A percentile compares a stretch with the other conserved stretches of the same genome.
These are phyloP conservation scores for Dictyostelium capitatum DNA, from an alignment of 78 protist genomes.

Conservation along the genomic window DNA sequence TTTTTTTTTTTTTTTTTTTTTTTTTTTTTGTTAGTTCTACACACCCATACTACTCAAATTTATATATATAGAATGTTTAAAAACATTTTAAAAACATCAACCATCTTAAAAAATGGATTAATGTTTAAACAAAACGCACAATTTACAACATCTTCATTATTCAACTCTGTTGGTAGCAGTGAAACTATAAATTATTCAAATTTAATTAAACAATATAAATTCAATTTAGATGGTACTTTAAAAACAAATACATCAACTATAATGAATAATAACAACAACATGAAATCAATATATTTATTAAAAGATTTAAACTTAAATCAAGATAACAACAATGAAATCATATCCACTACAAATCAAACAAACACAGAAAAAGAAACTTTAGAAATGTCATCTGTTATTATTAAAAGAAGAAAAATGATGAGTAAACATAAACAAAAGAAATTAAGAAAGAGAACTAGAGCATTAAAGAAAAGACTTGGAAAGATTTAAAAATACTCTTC, in stretches of 20 bases:
- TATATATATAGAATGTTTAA: neutral
- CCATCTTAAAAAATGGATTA: no score
- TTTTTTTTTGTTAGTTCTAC: neutral
- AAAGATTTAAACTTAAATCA: neutral
- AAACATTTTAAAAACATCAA: neutral
- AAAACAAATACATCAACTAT: neutral
- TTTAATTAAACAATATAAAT: constrained; percentile 13
- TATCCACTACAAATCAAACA: neutral
- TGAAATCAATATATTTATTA: neutral
- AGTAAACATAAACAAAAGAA: constrained; percentile 77
- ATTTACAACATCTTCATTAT: no score
- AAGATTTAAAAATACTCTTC: constrained; percentile 37
- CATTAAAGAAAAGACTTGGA: constrained; percentile 77
- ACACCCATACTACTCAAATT: neutral
- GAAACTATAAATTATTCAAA: neutral
- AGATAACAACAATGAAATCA: neutral
- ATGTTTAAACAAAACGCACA: no score
- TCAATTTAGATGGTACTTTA: constrained; percentile 26
- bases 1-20: neutral
- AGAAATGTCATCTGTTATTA: constrained; percentile 47
- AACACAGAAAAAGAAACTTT: neutral
- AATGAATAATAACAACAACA: neutral
- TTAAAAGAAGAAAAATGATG: constrained; percentile 58
- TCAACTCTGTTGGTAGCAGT: no score
- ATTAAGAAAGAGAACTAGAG: constrained; percentile 63